Evolutionary conservation across 2,329 filamentous ascomycete species (phyloP), one percentile per base, ranked within the genome.

Genomic region (Pleurostoma richardsiae): DNA sequence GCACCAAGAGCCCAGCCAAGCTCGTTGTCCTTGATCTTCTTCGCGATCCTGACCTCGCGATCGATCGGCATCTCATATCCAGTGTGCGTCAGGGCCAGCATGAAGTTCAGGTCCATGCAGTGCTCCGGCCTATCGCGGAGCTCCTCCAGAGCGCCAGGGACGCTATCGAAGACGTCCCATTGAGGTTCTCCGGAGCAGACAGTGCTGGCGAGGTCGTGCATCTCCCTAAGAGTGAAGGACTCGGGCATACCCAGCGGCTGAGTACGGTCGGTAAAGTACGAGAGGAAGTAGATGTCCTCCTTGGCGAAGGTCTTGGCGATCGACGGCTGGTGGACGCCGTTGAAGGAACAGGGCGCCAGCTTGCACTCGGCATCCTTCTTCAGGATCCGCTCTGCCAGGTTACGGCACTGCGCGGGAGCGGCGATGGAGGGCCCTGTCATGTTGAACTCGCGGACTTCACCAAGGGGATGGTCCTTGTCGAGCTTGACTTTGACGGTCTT

Each of bases 31-130:
- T 95, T 92, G 63, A 99, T 95, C 79, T 96, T 96, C 86, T 99
- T 99, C 50, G 92, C 94, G 63, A 96, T 95, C 77, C 88, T 92
- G 55, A 99, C 90, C 69, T 99, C 94, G 38, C 95, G 81, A 56
- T 96, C 89, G 58, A 97, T 85, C 4, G 92, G 92, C 90, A 99
- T 96, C 56, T 97, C 94, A 61, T 99, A 99, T 3, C 94, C 94
- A 5, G 90, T 95, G 68, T 97, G 91, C 46, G 97, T 73, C 48
- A 99, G 75, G 29, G 88, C 88, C 58, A 95, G 72, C 90, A 96
- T 96, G 63, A 97, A 99, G 73, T 89, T 99, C 58, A 99, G 73
- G 68, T 99, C 94, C 59, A 99, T 72, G 70, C 94, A 99, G 68
- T 86, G 88, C 69, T 99, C 91, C 3, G 94, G 90, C 48, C 92